phyloP scores from a whole-genome alignment of 768 basidiomycete genomes.

The Leucogyrophana mollusca region DNA sequence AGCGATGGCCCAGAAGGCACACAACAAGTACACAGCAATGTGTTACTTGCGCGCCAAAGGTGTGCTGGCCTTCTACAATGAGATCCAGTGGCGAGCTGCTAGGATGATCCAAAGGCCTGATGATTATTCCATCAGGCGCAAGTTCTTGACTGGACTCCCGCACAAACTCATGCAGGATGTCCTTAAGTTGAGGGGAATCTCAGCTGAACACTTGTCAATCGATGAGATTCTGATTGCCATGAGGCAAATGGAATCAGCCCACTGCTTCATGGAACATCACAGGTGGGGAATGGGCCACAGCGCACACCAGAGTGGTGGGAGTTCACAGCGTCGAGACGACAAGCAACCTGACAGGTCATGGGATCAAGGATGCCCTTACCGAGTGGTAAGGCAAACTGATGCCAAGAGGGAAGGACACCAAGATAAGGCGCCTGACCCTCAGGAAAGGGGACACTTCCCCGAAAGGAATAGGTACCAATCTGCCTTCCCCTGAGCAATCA shows the following conservation, averaged over 20 bases:
- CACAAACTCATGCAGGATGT: background rate
- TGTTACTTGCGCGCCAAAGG: background rate
- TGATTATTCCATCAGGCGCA: background rate
- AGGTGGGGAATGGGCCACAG: too few relatives aligned
- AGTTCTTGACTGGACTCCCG: conserved; percentile 1
- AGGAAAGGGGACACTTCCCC: too few relatives aligned
- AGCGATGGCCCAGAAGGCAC: background rate
- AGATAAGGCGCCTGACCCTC: too few relatives aligned
- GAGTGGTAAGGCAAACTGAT: too few relatives aligned
- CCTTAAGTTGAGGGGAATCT: background rate
- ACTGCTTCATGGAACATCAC: too few relatives aligned
- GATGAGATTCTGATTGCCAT: background rate
- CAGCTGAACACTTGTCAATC: background rate
- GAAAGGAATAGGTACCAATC: too few relatives aligned
- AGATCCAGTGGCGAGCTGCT: background rate
- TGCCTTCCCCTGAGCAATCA: too few relatives aligned
- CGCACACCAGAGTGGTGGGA: too few relatives aligned
- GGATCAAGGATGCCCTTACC: too few relatives aligned
- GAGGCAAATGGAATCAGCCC: background rate
- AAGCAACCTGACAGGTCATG: too few relatives aligned
- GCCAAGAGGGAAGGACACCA: too few relatives aligned
- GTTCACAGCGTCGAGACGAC: too few relatives aligned
- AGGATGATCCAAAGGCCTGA: conserved; percentile 1
- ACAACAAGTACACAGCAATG: background rate
- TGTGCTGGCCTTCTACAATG: conserved; percentile 2